phyloP scores from a whole-genome alignment of 1,139 yeast genomes.

The Protomyces inouyei region DNA sequence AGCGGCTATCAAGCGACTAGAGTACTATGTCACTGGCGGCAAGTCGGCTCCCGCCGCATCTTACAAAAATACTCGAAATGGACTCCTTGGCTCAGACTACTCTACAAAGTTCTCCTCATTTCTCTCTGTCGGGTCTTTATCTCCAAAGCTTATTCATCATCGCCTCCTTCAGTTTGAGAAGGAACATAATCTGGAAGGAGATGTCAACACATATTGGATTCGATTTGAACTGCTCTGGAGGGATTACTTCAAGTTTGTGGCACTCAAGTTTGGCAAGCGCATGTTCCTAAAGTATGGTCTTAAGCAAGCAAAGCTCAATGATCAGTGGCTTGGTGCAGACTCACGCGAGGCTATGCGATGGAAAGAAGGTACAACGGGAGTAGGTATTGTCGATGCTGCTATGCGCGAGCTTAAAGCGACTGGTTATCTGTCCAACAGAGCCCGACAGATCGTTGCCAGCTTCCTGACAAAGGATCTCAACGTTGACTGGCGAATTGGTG shows the following conservation, averaged over 20 bases:
- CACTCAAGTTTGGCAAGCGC: conserved; percentile 15
- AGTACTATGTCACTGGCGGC: conserved; percentile 15
- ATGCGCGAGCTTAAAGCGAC: conserved; percentile 50
- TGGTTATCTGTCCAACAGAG: conserved; percentile 52
- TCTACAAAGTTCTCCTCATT: conserved; percentile 24
- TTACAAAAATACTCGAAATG: conserved; percentile 18
- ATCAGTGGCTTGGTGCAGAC: conserved; percentile 12
- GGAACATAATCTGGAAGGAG: conserved; percentile 7
- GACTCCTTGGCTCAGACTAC: conserved; percentile 24
- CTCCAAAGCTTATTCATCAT: conserved; percentile 18
- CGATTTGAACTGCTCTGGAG: conserved; percentile 24
- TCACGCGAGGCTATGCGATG: conserved; percentile 28
- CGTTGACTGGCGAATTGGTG: conserved; percentile 56
- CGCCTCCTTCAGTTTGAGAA: conserved; percentile 13
- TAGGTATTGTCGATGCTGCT: conserved; percentile 54
- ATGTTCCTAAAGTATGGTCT: conserved; percentile 11
- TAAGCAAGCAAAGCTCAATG: conserved; percentile 7
- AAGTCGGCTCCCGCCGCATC: conserved; percentile 18
- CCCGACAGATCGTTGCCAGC: conserved; percentile 52
- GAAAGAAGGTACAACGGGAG: conserved; percentile 35
- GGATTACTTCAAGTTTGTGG: conserved; percentile 26
- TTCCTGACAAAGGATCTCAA: conserved; percentile 51
- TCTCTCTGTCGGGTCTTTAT: conserved; percentile 12
- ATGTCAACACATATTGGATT: conserved; percentile 25
- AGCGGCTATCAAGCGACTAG: conserved; percentile 4